These are phyloP conservation scores for Candida ascalaphidarum DNA, from an alignment of 805 yeast genomes.

Conservation along the genomic window DNA sequence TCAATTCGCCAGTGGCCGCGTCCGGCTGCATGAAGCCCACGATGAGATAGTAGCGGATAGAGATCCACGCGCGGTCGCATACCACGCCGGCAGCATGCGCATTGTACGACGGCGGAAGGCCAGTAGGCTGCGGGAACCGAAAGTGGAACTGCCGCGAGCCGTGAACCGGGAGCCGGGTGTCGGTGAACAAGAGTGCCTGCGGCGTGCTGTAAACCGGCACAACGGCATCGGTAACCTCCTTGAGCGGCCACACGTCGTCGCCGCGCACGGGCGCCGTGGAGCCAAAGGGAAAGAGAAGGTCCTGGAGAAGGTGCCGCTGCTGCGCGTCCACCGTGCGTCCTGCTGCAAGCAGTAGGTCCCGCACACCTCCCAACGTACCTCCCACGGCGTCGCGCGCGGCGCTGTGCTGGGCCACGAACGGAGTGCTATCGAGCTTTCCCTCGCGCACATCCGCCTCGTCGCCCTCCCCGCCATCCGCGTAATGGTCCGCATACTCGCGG, in stretches of 20 bases:
- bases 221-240: constrained; percentile 21
- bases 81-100: constrained; percentile 30
- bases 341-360: constrained; percentile 18
- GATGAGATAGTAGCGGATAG: constrained; percentile 27
- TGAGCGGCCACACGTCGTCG: constrained; percentile 6
- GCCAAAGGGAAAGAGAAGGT: constrained; percentile 23
- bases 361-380: constrained; percentile 28
- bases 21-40: constrained; percentile 25
- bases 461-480: constrained; percentile 8
- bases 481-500: constrained; percentile 20
- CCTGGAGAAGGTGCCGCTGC: constrained; percentile 21
- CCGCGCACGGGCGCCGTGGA: constrained; percentile 7
- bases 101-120: constrained; percentile 33
- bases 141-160: constrained; percentile 12
- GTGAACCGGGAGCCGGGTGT: constrained; percentile 12
- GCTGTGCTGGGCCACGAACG: constrained; percentile 12
- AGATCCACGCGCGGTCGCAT: constrained; percentile 30
- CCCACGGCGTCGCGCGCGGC: constrained; percentile 16
- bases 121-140: constrained; percentile 13
- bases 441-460: constrained; percentile 10
- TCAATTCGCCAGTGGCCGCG: constrained; percentile 6
- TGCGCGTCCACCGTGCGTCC: constrained; percentile 10
- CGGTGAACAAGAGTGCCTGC: constrained; percentile 29
- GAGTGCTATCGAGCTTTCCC: constrained; percentile 11
- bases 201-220: constrained; percentile 33